Evolutionary conservation across 805 yeast genomes (phyloP).

Genomic region (Ascoidea tarda): DNA sequence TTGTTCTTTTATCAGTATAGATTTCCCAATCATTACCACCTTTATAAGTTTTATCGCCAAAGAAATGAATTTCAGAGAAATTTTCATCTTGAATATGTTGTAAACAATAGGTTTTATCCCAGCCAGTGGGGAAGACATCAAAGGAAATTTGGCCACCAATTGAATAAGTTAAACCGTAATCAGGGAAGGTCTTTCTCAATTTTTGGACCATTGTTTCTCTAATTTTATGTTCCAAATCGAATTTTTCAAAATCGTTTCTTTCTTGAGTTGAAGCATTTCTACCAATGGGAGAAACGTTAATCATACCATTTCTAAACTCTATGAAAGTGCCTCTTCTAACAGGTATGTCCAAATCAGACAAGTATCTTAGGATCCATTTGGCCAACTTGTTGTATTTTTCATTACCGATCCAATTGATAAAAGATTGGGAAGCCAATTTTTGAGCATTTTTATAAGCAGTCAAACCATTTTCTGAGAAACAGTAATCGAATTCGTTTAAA

Average conservation of each 20-base stretch:
- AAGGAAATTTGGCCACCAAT: slow-evolving; percentile 99
- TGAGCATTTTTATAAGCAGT: slow-evolving; percentile 92
- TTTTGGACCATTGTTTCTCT: slow-evolving; percentile 81
- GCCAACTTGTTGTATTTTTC: slow-evolving; percentile 83
- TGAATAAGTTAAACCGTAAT: slow-evolving; percentile 81
- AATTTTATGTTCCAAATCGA: slow-evolving; percentile 64
- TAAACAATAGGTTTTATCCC: slow-evolving; percentile 98
- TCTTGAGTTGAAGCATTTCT: slow-evolving; percentile 93
- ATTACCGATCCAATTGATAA: slow-evolving; percentile 92
- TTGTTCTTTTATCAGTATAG: slow-evolving; percentile 81
- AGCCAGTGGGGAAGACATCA: slow-evolving; percentile 99
- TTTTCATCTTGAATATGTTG: slow-evolving; percentile 81
- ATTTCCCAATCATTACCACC: slow-evolving; percentile 99
- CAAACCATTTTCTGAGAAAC: slow-evolving; percentile 95
- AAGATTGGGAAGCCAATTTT: slow-evolving; percentile 83
- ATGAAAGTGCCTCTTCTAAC: slow-evolving; percentile 97
- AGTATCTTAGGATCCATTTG: slow-evolving; percentile 73
- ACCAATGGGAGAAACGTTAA: slow-evolving; percentile 95
- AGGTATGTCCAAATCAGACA: slow-evolving; percentile 80
- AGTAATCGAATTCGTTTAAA: slow-evolving; percentile 76
- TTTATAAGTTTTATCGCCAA: slow-evolving; percentile 93
- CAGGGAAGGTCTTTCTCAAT: slow-evolving; percentile 69
- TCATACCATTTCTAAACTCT: slow-evolving; percentile 99
- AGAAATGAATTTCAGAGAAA: slow-evolving; percentile 85
- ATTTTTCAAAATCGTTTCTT: slow-evolving; percentile 85